These are phyloP conservation scores for Schizophyllum amplum DNA, from an alignment of 1,284 basidiomycete genomes.

Conservation along the genomic window DNA sequence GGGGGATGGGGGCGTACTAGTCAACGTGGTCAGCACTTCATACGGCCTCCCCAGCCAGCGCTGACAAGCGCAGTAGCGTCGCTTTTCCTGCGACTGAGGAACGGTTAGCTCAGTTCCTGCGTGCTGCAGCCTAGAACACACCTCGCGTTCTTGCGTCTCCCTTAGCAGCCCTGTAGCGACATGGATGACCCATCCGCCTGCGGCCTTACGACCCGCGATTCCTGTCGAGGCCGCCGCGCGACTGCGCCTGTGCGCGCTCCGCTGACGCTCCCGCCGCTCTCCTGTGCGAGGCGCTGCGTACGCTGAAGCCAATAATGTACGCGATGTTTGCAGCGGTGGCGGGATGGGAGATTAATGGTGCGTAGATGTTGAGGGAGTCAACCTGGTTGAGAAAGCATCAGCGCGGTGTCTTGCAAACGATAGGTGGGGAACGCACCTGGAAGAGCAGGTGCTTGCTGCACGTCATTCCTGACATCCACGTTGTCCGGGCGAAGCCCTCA, in stretches of 20 bases:
- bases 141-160: slow-evolving; percentile 47
- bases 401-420: not conserved
- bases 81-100: slow-evolving; percentile 62
- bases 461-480: slow-evolving; percentile 38
- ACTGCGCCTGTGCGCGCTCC: slow-evolving; percentile 42
- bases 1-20: slow-evolving; percentile 29
- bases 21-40: slow-evolving; percentile 35
- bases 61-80: slow-evolving; percentile 58
- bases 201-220: slow-evolving; percentile 18
- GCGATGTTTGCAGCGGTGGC: slow-evolving; percentile 37
- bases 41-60: slow-evolving; percentile 51
- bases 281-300: slow-evolving; percentile 49
- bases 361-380: slow-evolving; percentile 55
- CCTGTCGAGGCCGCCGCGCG: slow-evolving; percentile 29
- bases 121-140: slow-evolving; percentile 15
- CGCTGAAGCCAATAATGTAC: slow-evolving; percentile 44
- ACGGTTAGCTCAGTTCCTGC: not conserved
- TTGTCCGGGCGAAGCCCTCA: slow-evolving; percentile 50
- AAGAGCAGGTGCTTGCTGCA: slow-evolving; percentile 52
- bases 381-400: slow-evolving; percentile 26
- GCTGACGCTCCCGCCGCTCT: slow-evolving; percentile 39
- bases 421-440: slow-evolving; percentile 31
- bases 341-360: slow-evolving; percentile 49
- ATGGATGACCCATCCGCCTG: slow-evolving; percentile 49
- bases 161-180: slow-evolving; percentile 37